phyloP scores from a whole-genome alignment of 768 basidiomycete genomes.

The Gautieria morchelliformis region DNA sequence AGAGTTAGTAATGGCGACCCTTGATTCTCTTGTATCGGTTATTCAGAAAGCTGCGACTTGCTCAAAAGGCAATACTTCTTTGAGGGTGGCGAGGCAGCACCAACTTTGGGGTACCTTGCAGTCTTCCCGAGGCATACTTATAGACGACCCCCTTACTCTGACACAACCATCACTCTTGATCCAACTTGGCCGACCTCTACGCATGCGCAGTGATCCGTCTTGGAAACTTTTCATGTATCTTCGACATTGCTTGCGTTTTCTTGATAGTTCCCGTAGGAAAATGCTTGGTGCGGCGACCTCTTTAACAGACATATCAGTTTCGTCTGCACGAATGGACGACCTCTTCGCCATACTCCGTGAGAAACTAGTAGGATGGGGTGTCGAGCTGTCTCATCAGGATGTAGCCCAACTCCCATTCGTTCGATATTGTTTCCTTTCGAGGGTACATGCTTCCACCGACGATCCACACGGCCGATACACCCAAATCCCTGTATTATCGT shows the following conservation, averaged over 20 bases:
- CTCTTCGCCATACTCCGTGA: neutral
- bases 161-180: constrained; percentile 80
- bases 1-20: neutral
- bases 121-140: constrained; percentile 24
- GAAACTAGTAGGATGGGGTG: neutral
- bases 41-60: neutral
- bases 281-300: constrained; percentile 19
- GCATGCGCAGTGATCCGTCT: constrained; percentile 53
- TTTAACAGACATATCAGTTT: constrained; percentile 12
- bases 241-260: constrained; percentile 49
- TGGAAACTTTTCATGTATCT: constrained; percentile 78
- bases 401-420: constrained; percentile 1
- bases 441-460: neutral
- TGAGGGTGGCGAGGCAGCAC: neutral
- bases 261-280: constrained; percentile 23
- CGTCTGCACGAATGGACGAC: neutral
- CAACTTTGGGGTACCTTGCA: constrained; percentile 9
- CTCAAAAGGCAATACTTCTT: neutral
- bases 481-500: neutral
- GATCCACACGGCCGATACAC: neutral
- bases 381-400: neutral
- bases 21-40: neutral
- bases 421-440: neutral
- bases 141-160: constrained; percentile 70
- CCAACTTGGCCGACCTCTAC: constrained; percentile 59